phyloP scores from a whole-genome alignment of 2,329 filamentous ascomycete genomes.

The Orbilia blumenaviensis region DNA sequence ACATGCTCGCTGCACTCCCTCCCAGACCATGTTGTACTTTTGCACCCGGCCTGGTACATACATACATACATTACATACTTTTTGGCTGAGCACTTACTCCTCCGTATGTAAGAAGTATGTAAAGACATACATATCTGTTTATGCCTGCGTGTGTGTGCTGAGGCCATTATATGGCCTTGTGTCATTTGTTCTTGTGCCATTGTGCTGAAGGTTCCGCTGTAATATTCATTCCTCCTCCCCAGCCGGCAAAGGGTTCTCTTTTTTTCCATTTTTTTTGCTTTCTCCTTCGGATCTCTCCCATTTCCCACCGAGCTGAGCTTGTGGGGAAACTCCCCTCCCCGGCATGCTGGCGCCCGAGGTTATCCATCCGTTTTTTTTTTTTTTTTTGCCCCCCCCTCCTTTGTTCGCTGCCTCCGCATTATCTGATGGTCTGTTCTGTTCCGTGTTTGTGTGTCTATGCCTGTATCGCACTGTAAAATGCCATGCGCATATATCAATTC shows the following conservation, averaged over 20 bases:
- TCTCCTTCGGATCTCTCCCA: constrained; percentile 22
- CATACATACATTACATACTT: too few species aligned
- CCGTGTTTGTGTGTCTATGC: neutral
- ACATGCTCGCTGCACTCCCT: neutral
- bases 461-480: neutral
- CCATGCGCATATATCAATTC: neutral
- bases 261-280: neutral
- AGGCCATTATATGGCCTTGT: too few species aligned
- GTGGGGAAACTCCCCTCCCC: constrained; percentile 25
- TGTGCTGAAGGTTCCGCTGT: too few species aligned
- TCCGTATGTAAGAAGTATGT: too few species aligned
- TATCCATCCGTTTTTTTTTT: neutral
- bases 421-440: too few species aligned
- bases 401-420: neutral
- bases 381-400: neutral
- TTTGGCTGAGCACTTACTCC: too few species aligned
- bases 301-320: constrained; percentile 19
- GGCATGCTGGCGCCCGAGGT: constrained; percentile 23
- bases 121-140: too few species aligned
- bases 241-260: constrained; percentile 4
- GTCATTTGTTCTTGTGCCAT: too few species aligned
- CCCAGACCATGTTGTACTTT: too few species aligned
- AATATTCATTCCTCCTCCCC: neutral
- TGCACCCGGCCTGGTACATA: too few species aligned
- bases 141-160: too few species aligned